A percentile compares a stretch with the other conserved stretches of the same genome.
phyloP scores from a whole-genome alignment of 1,284 basidiomycete genomes.

The Trichosporon sp. region DNA sequence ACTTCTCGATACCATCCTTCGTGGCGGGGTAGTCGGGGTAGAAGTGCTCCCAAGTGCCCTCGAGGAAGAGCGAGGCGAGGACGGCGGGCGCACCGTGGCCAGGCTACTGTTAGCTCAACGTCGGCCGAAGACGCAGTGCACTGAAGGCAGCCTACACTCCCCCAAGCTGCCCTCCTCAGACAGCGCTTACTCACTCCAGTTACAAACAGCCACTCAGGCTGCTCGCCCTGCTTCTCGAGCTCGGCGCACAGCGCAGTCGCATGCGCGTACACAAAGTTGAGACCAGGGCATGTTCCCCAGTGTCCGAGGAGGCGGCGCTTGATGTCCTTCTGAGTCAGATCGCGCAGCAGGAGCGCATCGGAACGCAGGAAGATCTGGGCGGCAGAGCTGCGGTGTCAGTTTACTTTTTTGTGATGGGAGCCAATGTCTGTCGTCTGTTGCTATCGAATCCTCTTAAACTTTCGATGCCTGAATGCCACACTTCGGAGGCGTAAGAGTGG shows the following conservation, averaged over 20 bases:
- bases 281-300: slow-evolving; percentile 56
- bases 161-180: not conserved
- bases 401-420: too few relatives aligned
- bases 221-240: slow-evolving; percentile 51
- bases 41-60: slow-evolving; percentile 82
- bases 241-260: slow-evolving; percentile 62
- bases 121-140: not conserved
- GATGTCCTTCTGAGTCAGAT: slow-evolving; percentile 61
- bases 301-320: slow-evolving; percentile 68
- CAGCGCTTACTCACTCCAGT: slow-evolving; percentile 43
- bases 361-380: slow-evolving; percentile 68
- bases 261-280: slow-evolving; percentile 72
- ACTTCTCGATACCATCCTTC: slow-evolving; percentile 57
- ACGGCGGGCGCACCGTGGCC: slow-evolving; percentile 81
- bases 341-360: slow-evolving; percentile 63
- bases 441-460: too few relatives aligned
- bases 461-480: too few relatives aligned
- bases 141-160: too few relatives aligned
- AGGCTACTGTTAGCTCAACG: slow-evolving; percentile 45
- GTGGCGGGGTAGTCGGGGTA: slow-evolving; percentile 66
- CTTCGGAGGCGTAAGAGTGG: too few relatives aligned
- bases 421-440: too few relatives aligned
- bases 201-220: slow-evolving; percentile 55
- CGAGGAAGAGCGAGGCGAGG: slow-evolving; percentile 73
- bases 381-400: slow-evolving; percentile 24